Evolutionary conservation across 2,329 filamentous ascomycete genomes (phyloP).

Genomic region (Hypomyces perniciosus): DNA sequence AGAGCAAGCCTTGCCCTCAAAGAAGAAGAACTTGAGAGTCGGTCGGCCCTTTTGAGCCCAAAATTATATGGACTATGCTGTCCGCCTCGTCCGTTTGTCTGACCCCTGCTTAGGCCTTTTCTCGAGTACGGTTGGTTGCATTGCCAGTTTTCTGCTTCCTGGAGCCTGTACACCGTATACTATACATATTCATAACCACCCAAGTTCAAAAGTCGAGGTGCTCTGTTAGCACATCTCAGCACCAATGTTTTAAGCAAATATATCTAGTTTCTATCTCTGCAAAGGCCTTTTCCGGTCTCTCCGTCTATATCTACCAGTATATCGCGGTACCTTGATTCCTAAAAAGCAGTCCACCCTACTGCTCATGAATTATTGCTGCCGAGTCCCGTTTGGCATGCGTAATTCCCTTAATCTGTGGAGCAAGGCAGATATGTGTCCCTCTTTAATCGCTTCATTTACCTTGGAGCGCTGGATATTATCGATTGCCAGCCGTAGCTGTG

Average conservation of each 20-base stretch:
- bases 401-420: conserved; percentile 12
- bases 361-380: conserved; percentile 6
- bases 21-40: background rate
- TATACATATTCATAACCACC: background rate
- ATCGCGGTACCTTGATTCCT: background rate
- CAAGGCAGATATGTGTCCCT: conserved; percentile 6
- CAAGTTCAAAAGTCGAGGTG: too few species aligned
- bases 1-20: too few species aligned
- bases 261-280: background rate
- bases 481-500: conserved; percentile 58
- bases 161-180: background rate
- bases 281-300: background rate
- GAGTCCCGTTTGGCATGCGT: conserved; percentile 7
- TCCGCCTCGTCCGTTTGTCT: conserved; percentile 8
- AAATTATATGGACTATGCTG: background rate
- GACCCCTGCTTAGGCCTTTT: conserved; percentile 4
- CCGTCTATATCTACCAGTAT: background rate
- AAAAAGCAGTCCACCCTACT: background rate
- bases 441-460: conserved; percentile 3
- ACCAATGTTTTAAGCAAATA: too few species aligned
- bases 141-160: conserved; percentile 1
- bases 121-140: conserved; percentile 10
- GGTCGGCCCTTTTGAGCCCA: background rate
- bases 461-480: conserved; percentile 46
- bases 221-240: too few species aligned